A percentile compares a stretch with the other conserved stretches of the same genome.
These are phyloP conservation scores for Fusarium albosuccineum DNA, from an alignment of 2,329 filamentous ascomycete species.

Conservation along the genomic window DNA sequence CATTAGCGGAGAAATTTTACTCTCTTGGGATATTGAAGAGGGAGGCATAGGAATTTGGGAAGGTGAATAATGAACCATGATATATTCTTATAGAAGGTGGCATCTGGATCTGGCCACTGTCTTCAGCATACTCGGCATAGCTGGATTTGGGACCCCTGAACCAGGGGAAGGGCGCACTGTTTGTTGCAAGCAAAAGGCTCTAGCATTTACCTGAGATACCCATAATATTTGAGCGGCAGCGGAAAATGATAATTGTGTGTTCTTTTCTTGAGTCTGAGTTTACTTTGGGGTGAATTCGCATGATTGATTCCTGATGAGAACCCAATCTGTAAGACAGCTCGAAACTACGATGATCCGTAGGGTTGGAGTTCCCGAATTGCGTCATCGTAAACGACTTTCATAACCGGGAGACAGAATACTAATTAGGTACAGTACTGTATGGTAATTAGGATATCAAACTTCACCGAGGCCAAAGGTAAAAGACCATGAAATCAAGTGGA, in stretches of 20 bases:
- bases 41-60: neutral
- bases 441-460: neutral
- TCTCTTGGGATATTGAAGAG: neutral
- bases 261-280: neutral
- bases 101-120: neutral
- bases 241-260: constrained; percentile 7
- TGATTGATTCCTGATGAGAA: neutral
- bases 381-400: no score
- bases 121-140: neutral
- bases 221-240: constrained; percentile 17
- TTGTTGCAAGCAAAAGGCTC: constrained; percentile 17
- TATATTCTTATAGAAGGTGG: neutral
- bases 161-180: neutral
- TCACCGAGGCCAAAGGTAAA: neutral
- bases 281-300: neutral
- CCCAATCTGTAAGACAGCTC: no score
- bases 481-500: neutral
- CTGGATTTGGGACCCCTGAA: neutral
- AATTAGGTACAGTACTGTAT: no score
- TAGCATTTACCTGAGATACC: constrained; percentile 27
- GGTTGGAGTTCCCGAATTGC: no score
- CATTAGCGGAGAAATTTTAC: neutral
- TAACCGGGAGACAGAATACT: no score
- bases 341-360: no score
- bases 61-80: constrained; percentile 1